phyloP scores from a whole-genome alignment of 139 green algal genomes.

The Dunaliella primolecta region DNA sequence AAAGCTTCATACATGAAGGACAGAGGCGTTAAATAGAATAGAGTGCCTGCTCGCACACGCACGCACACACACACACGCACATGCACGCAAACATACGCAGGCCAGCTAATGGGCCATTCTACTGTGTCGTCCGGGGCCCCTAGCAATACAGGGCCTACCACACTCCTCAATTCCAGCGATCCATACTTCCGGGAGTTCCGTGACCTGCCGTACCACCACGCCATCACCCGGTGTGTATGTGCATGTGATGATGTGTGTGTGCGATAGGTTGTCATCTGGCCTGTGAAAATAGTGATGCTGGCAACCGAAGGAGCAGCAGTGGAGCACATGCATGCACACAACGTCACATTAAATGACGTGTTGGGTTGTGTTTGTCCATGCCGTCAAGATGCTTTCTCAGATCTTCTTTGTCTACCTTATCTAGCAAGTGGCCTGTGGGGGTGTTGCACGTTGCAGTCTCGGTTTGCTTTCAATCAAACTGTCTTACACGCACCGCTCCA shows the following conservation, averaged over 20 bases:
- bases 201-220: slow-evolving; percentile 58
- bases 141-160: slow-evolving; percentile 6
- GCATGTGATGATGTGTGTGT: not conserved
- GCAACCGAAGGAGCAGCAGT: too few relatives aligned
- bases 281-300: not conserved
- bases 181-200: slow-evolving; percentile 55
- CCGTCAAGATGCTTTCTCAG: too few relatives aligned
- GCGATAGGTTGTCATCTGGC: not conserved
- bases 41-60: not conserved
- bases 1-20: too few relatives aligned
- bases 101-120: not conserved
- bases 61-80: not conserved
- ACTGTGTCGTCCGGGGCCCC: not conserved
- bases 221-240: slow-evolving; percentile 32
- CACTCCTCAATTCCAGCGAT: slow-evolving; percentile 54
- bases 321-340: too few relatives aligned
- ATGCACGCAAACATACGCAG: not conserved
- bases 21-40: too few relatives aligned
- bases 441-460: too few relatives aligned
- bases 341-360: too few relatives aligned
- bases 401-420: too few relatives aligned
- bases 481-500: too few relatives aligned
- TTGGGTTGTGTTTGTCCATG: too few relatives aligned
- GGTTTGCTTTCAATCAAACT: too few relatives aligned
- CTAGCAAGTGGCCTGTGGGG: too few relatives aligned